A percentile compares a stretch with the other conserved stretches of the same genome.
phyloP scores from a whole-genome alignment of 805 yeast genomes.

The Dipodascus geniculatus region DNA sequence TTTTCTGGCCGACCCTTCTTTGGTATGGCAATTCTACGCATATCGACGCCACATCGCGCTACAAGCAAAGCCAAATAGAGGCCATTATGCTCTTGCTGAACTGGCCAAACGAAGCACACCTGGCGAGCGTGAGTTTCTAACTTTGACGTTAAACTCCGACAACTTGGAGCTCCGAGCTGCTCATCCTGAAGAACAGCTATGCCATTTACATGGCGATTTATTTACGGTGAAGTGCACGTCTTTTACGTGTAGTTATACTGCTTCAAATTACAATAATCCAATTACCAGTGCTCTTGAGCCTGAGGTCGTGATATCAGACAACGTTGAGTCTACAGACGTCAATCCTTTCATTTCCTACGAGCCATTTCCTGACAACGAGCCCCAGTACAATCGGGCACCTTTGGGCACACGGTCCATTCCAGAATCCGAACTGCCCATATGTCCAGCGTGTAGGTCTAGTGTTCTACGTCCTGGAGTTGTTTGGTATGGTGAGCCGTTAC shows the following conservation, averaged over 20 bases:
- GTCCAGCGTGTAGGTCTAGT: constrained; percentile 63
- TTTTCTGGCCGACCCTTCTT: constrained; percentile 66
- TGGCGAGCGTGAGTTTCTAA: constrained; percentile 34
- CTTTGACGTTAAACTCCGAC: constrained; percentile 78
- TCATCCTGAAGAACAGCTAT: constrained; percentile 39
- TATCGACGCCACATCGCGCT: constrained; percentile 56
- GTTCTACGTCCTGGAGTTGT: constrained; percentile 80
- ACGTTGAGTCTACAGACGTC: constrained; percentile 17
- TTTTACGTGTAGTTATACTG: constrained; percentile 51
- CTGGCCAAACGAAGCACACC: constrained; percentile 34
- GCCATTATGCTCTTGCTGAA: constrained; percentile 59
- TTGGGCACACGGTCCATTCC: constrained; percentile 29
- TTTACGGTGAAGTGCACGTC: constrained; percentile 66
- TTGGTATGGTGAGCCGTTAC: constrained; percentile 89
- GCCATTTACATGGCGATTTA: constrained; percentile 71
- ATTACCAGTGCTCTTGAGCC: constrained; percentile 39
- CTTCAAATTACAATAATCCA: constrained; percentile 47
- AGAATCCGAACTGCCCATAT: constrained; percentile 49
- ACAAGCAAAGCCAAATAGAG: constrained; percentile 57
- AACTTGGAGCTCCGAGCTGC: constrained; percentile 58
- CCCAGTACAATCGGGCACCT: not conserved
- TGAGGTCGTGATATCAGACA: constrained; percentile 17
- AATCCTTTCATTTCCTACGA: constrained; percentile 7
- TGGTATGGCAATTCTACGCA: constrained; percentile 85
- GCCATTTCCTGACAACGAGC: not conserved